Percentiles rank a stretch among this genome's conserved stretches.
These are phyloP conservation scores for Paramecium primaurelia DNA, from an alignment of 73 alveolate species.

Conservation along the genomic window DNA sequence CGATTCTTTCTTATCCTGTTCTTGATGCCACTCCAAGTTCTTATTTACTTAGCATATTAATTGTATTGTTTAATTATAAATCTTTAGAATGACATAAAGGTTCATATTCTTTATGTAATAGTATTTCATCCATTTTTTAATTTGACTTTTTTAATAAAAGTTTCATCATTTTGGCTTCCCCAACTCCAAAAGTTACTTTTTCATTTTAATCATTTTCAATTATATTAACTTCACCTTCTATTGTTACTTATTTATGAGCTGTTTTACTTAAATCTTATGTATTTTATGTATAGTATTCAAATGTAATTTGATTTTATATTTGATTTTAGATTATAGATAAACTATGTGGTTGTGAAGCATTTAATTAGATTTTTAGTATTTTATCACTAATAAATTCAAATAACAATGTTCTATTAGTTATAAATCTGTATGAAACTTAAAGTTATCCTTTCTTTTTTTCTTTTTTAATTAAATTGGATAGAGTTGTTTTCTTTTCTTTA, in stretches of 20 bases:
- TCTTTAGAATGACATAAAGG: background rate
- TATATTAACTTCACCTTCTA: background rate
- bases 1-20: background rate
- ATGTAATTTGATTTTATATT: background rate
- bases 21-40: background rate
- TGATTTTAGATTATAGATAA: background rate
- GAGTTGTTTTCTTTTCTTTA: background rate
- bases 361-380: background rate
- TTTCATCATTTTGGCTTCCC: slow-evolving; percentile 13
- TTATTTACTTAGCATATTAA: background rate
- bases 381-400: background rate
- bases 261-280: slow-evolving; percentile 15
- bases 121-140: background rate
- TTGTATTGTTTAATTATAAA: background rate
- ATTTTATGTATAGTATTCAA: background rate
- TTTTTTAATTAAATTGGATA: background rate
- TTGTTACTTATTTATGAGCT: background rate
- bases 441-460: background rate
- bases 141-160: background rate
- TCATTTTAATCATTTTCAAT: background rate
- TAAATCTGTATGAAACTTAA: background rate
- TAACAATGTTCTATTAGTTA: background rate
- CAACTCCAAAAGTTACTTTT: background rate
- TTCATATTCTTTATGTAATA: background rate
- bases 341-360: background rate